These are phyloP conservation scores for Sanguinoderma infundibulare DNA, from an alignment of 1,284 basidiomycete genomes.

Conservation along the genomic window DNA sequence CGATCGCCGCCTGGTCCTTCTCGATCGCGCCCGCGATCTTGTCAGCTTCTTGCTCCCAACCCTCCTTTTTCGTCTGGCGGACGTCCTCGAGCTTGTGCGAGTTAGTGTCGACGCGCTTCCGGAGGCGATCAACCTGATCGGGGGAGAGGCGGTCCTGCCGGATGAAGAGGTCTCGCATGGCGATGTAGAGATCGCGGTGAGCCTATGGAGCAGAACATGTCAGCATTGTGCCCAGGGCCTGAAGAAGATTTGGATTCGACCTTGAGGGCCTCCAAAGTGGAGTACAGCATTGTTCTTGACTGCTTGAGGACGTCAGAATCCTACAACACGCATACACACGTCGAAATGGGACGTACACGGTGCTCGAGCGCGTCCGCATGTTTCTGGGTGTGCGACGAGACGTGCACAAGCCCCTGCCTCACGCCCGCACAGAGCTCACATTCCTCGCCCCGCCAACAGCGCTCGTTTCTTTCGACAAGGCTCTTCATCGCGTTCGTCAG, in stretches of 20 bases:
- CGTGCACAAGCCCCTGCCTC: conserved; percentile 68
- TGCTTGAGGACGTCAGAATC: conserved; percentile 24
- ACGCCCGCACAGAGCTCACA: conserved; percentile 85
- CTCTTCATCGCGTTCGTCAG: conserved; percentile 81
- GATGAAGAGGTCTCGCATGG: conserved; percentile 82
- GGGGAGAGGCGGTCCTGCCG: conserved; percentile 83
- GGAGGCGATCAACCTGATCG: conserved; percentile 85
- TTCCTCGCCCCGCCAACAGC: conserved; percentile 78
- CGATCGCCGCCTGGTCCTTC: conserved; percentile 78
- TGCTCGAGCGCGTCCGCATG: conserved; percentile 81
- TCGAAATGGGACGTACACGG: conserved; percentile 57
- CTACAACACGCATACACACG: background rate
- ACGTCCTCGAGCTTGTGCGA: conserved; percentile 78
- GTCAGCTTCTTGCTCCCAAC: conserved; percentile 85
- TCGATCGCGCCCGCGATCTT: conserved; percentile 70
- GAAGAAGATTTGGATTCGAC: conserved; percentile 39
- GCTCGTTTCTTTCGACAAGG: conserved; percentile 77
- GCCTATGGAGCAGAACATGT: conserved; percentile 44
- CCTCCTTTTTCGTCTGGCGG: conserved; percentile 71
- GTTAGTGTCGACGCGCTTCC: conserved; percentile 80
- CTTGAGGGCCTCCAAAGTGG: conserved; percentile 77
- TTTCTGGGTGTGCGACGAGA: conserved; percentile 73
- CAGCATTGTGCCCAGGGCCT: conserved; percentile 16
- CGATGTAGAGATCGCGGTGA: conserved; percentile 88
- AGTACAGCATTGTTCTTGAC: conserved; percentile 65